Percentiles rank a stretch among this genome's conserved stretches.
Conservation (phyloP, 805 yeast genomes). For the Zygotorulaspora florentina region DNA sequence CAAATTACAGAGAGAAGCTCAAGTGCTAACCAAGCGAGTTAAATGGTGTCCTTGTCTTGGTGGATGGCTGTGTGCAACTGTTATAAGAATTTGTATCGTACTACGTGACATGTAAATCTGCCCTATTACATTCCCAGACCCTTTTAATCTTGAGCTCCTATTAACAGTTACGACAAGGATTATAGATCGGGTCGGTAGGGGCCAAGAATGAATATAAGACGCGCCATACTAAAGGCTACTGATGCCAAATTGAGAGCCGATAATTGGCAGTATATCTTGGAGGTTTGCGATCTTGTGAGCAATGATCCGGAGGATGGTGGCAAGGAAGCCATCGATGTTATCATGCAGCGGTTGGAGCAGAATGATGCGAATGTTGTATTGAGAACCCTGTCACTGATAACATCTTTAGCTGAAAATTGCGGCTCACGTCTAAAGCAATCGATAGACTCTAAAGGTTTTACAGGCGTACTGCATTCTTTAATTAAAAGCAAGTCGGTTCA, state of each 20-base stretch:
- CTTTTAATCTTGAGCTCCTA: no score
- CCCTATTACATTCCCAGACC: no score
- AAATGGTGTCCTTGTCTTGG: no score
- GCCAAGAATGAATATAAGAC: conserved; percentile 12
- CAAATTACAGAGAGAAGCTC: no score
- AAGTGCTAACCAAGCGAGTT: no score
- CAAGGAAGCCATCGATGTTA: conserved; percentile 37
- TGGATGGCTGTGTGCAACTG: no score
- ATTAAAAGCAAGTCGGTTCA: conserved; percentile 57
- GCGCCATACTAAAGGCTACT: conserved; percentile 49
- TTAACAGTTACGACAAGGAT: no score
- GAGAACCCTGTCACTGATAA: conserved; percentile 50
- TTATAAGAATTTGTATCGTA: no score
- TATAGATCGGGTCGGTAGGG: no score
- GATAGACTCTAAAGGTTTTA: conserved; percentile 55
- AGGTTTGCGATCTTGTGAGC: conserved; percentile 62
- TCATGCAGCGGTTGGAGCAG: conserved; percentile 46
- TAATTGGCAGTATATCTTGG: conserved; percentile 62
- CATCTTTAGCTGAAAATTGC: conserved; percentile 70
- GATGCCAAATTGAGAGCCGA: conserved; percentile 59
- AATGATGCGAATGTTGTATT: conserved; percentile 63
- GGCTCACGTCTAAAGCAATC: conserved; percentile 64
- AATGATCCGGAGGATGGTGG: conserved; percentile 57
- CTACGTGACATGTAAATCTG: no score
- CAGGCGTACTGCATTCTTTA: conserved; percentile 45